Evolutionary conservation across 2,329 filamentous ascomycete genomes (phyloP), one percentile per base, ranked within the genome.

Genomic region (Nothomitra cinnamomea): DNA sequence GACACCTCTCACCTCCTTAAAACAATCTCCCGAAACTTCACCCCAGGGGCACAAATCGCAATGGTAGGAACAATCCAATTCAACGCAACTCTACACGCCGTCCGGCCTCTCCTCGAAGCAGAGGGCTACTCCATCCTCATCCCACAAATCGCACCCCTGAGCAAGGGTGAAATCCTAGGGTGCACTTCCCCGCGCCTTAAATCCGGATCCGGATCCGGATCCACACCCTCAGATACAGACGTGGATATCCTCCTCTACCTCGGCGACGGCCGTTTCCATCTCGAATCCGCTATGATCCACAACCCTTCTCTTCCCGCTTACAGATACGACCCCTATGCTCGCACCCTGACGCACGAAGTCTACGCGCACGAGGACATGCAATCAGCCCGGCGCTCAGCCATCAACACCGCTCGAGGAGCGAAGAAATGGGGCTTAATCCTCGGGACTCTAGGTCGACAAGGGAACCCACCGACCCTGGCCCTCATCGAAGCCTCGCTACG

Each of bases 231-330:
- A 64, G 70, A n/a, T 62, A 69, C 40, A n/a, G 70, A 73, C 38
- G 78, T 89, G 21, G 86, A 94, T 63, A 69, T 87, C 58, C 83
- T 95, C 47, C 72, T 95, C 1, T 95, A 95, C 65, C 79, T 95
- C 13, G 89, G 89, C 48, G 89, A 95, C 63, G 89, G 89, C 12
- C 79, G 89, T 56, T 95, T 95, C 72, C 92, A 98, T 66, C 83
- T 98, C 43, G 92, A 98, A 69, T 94, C 87, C 62, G 90, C 94
- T 63, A 98, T 98, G 90, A 98, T 98, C 59, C 92, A 96, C 65
- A 98, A 98, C 68, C 92, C 94, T 0, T 70, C 73, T 3, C 79
- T 95, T 36, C 86, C 90, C 0, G 90, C 94, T 1, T 98, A 95
- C 69, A 79, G 92, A 58, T 98, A 98, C 67, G 92, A 98, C 64